Evolutionary conservation across 2,329 filamentous ascomycete species (phyloP).

Genomic region (Neurospora crassa): DNA sequence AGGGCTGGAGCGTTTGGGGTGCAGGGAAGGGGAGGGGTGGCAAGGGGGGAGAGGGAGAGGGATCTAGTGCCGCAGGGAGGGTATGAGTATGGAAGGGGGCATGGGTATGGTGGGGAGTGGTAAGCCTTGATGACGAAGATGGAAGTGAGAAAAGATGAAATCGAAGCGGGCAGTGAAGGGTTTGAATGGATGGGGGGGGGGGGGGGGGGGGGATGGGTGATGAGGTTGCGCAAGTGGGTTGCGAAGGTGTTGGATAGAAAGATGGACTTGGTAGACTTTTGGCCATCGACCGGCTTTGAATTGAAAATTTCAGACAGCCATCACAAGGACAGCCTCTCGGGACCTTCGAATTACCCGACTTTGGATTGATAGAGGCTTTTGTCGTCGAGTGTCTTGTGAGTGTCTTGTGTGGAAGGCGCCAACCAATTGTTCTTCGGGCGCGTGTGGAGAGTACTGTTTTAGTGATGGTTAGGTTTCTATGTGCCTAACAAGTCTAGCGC

Average conservation of each 20-base stretch:
- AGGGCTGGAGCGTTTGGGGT: slow-evolving; percentile 33
- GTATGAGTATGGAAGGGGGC: neutral
- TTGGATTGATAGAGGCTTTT: neutral
- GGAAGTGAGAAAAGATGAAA: neutral
- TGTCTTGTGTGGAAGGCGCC: neutral
- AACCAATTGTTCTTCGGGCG: neutral
- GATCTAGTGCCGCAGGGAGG: neutral
- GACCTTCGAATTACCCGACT: neutral
- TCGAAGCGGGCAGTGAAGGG: neutral
- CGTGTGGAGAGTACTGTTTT: neutral
- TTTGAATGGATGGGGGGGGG: neutral
- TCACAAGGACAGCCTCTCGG: neutral
- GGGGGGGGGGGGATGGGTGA: neutral
- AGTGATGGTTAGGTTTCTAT: neutral
- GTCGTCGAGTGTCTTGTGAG: neutral
- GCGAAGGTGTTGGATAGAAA: neutral
- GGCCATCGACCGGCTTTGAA: accelerated
- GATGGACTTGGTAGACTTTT: neutral
- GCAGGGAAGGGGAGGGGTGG: neutral
- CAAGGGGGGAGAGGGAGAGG: neutral
- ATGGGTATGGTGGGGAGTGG: neutral
- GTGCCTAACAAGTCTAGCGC: neutral
- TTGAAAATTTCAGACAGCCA: neutral
- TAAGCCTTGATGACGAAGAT: neutral
- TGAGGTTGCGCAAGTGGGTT: neutral